Evolutionary conservation across 1,139 yeast species (phyloP).

Genomic region (Tardiomyces depauwii): DNA sequence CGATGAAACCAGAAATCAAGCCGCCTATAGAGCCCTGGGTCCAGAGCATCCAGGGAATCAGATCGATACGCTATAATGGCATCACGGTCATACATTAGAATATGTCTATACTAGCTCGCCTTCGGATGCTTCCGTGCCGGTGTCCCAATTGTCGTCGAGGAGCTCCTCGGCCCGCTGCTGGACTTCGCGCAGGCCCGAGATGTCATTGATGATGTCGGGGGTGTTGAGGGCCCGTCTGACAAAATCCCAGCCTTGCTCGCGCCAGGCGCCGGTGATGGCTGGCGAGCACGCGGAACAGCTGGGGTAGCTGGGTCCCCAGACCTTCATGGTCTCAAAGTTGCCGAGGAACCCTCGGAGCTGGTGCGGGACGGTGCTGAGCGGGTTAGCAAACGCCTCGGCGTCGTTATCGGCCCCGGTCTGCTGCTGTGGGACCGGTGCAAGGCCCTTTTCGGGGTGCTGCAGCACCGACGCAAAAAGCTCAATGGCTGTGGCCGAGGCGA

Average conservation of each 20-base stretch:
- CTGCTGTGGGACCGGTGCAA: slow-evolving; percentile 31
- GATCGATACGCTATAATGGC: no score
- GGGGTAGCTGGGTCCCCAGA: slow-evolving; percentile 60
- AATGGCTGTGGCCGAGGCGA: slow-evolving; percentile 81
- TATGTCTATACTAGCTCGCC: not conserved
- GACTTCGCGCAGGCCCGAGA: slow-evolving; percentile 66
- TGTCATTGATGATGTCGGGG: slow-evolving; percentile 52
- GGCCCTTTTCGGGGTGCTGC: slow-evolving; percentile 48
- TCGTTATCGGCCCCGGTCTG: slow-evolving; percentile 8
- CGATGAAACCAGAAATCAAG: no score
- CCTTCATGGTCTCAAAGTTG: slow-evolving; percentile 49
- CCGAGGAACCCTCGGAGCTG: slow-evolving; percentile 80
- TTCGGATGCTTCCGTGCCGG: not conserved
- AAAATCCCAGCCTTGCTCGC: slow-evolving; percentile 64
- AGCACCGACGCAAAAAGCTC: slow-evolving; percentile 67
- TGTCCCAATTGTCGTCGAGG: slow-evolving; percentile 40
- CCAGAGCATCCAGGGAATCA: no score
- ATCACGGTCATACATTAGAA: not conserved
- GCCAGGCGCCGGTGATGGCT: slow-evolving; percentile 40
- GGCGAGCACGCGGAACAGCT: slow-evolving; percentile 81
- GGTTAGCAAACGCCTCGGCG: slow-evolving; percentile 5
- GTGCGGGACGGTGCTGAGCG: slow-evolving; percentile 72
- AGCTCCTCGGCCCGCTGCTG: slow-evolving; percentile 58
- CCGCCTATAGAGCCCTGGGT: no score
- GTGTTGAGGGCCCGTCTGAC: slow-evolving; percentile 58